phyloP scores from a whole-genome alignment of 305 asterid species.

The Galium porrigens region DNA sequence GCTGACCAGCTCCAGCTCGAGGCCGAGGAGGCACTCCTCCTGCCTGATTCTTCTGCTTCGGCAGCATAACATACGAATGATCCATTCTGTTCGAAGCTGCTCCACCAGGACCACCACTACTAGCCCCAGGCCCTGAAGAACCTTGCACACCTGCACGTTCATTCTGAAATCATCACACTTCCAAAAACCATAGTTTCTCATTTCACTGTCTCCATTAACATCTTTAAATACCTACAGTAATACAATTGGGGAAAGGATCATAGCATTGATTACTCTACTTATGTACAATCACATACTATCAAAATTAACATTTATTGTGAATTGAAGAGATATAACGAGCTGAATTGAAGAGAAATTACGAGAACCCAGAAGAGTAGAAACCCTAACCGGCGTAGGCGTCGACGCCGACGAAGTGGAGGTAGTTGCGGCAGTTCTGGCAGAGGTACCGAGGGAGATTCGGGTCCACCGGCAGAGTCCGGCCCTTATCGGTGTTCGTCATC shows the following conservation, averaged over 20 bases:
- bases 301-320: not conserved
- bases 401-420: slow-evolving; percentile 58
- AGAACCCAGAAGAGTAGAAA: not conserved
- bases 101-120: slow-evolving; percentile 43
- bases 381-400: slow-evolving; percentile 61
- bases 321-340: not conserved
- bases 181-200: not conserved
- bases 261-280: too few species aligned
- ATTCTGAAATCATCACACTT: slow-evolving; percentile 2
- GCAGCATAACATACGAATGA: slow-evolving; percentile 70
- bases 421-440: slow-evolving; percentile 87
- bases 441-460: slow-evolving; percentile 84
- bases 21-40: slow-evolving; percentile 62
- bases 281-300: not conserved
- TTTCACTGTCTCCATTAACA: not conserved
- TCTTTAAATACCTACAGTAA: not conserved
- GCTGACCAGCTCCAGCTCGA: slow-evolving; percentile 41
- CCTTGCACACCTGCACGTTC: slow-evolving; percentile 61
- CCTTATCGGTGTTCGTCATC: slow-evolving; percentile 28
- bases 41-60: slow-evolving; percentile 62
- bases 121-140: slow-evolving; percentile 45
- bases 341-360: not conserved
- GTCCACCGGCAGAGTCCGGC: slow-evolving; percentile 75
- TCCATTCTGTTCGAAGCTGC: slow-evolving; percentile 75
- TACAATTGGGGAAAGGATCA: not conserved